Evolutionary conservation across 768 basidiomycete genomes (phyloP).

Genomic region (Lentinus brumalis): DNA sequence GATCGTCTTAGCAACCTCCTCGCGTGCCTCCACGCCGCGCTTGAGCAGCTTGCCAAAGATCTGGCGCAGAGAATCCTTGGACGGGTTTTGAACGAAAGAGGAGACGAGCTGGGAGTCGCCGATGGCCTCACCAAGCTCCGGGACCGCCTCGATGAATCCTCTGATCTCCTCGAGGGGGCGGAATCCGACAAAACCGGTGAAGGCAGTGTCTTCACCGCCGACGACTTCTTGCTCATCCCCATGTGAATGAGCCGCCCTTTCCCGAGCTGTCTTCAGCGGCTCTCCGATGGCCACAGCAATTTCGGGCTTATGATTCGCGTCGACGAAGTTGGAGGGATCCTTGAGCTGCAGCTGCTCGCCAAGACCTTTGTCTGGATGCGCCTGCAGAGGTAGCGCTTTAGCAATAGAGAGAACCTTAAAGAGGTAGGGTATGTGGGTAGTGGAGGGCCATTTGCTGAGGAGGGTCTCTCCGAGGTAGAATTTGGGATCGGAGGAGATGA

Average conservation of each 20-base stretch:
- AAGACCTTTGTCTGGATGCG: slow-evolving; percentile 55
- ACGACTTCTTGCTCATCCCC: slow-evolving; percentile 3
- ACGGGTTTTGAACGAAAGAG: slow-evolving; percentile 35
- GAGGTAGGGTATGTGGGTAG: slow-evolving; percentile 50
- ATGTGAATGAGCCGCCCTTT: background rate
- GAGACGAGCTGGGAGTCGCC: slow-evolving; percentile 34
- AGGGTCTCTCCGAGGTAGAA: slow-evolving; percentile 41
- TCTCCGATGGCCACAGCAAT: slow-evolving; percentile 56
- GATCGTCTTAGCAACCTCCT: slow-evolving; percentile 33
- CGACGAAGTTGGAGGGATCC: slow-evolving; percentile 44
- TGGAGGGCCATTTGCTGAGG: slow-evolving; percentile 27
- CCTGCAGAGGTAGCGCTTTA: slow-evolving; percentile 58
- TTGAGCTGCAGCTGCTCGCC: slow-evolving; percentile 45
- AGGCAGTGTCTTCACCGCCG: slow-evolving; percentile 22
- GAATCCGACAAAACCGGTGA: slow-evolving; percentile 55
- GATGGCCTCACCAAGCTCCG: slow-evolving; percentile 46
- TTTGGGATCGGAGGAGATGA: slow-evolving; percentile 31
- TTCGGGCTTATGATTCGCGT: slow-evolving; percentile 61
- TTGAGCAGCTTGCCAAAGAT: slow-evolving; percentile 47
- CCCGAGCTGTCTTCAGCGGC: slow-evolving; percentile 24
- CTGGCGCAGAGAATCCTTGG: slow-evolving; percentile 35
- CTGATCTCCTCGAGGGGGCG: slow-evolving; percentile 48
- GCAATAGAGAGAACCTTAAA: slow-evolving; percentile 59
- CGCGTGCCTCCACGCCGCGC: slow-evolving; percentile 34
- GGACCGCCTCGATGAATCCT: slow-evolving; percentile 41